Conservation (phyloP, 495 filamentous ascomycete genomes). For the Podospora comata region DNA sequence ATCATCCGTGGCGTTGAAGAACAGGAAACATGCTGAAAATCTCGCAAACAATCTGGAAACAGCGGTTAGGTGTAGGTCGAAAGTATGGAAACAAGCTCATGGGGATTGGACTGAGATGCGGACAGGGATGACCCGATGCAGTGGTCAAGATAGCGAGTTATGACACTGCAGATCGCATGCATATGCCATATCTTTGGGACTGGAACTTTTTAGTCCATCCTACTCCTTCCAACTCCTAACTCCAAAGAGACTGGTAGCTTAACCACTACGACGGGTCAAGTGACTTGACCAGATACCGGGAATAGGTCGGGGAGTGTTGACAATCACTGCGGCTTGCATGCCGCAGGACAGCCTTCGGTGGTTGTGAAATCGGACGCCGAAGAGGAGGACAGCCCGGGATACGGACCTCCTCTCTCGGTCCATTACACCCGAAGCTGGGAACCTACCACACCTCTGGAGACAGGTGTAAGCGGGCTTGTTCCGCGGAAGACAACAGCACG, state of each 20-base stretch:
- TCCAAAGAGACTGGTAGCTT: neutral
- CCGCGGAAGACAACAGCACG: neutral
- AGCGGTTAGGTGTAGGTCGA: neutral
- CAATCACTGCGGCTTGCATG: neutral
- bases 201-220: neutral
- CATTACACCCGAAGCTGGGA: neutral
- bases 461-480: neutral
- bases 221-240: neutral
- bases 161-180: neutral
- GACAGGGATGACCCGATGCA: neutral
- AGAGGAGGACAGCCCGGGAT: neutral
- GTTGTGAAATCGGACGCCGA: neutral
- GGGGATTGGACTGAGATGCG: neutral
- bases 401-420: neutral
- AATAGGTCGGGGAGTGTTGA: neutral
- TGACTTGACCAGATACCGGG: neutral
- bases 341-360: neutral
- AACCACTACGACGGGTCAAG: neutral
- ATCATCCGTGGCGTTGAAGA: neutral
- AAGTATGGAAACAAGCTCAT: neutral
- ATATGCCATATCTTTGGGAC: neutral
- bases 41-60: neutral
- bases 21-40: neutral
- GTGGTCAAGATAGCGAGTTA: neutral
- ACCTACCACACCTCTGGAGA: neutral